Evolutionary conservation across 2,329 filamentous ascomycete genomes (phyloP), one percentile per base, ranked within the genome.

Genomic region (Aurifilum marmelostoma): DNA sequence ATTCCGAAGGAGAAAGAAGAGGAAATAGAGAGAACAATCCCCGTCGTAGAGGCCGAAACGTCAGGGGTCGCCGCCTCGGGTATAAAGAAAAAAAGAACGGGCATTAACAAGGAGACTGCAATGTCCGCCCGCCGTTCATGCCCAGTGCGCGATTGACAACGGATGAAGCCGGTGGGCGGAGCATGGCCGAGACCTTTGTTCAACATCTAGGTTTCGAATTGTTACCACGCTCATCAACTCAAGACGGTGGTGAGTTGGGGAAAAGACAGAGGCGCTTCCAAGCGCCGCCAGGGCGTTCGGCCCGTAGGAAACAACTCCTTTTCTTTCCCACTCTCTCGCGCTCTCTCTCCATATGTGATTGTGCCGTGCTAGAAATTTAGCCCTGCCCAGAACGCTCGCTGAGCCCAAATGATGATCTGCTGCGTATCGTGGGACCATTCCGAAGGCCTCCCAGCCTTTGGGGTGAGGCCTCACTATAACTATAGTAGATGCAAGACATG

Each of bases 401-500:
- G 56, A 3, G 56, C 32, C 27, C 56, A 59, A 21, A 59, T 59
- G 56, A 59, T 59, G 56, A 59, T 21, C 56, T 37, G 56, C 56
- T 59, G 56, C 37, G 56, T 37, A 8, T 59, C 56, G 56, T 59
- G 32, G 32, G 32, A 34, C 56, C 29, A 11, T 37, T 37, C 37
- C 32, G 54, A 59, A 34, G 29, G 54, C 54, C 54, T 54, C 47
- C 12, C n/a, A 7, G 16, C 16, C 21, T 47, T 9, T 21, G 43
- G n/a, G 24, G 50, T 56, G 24, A 56, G 24, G 52, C n/a, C 50
- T 54, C n/a, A 27, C 18, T 8, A 27, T 8, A 2, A 54, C 14
- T 12, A 54, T 1, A 54, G 50, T 16, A 32, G 27, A 56, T 16
- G 27, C 24, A 29, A 18, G 24, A 56, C 52, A 29, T 16, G 4